These are phyloP conservation scores for Colletotrichum spinosum DNA, from an alignment of 2,329 filamentous ascomycete genomes.

Conservation along the genomic window DNA sequence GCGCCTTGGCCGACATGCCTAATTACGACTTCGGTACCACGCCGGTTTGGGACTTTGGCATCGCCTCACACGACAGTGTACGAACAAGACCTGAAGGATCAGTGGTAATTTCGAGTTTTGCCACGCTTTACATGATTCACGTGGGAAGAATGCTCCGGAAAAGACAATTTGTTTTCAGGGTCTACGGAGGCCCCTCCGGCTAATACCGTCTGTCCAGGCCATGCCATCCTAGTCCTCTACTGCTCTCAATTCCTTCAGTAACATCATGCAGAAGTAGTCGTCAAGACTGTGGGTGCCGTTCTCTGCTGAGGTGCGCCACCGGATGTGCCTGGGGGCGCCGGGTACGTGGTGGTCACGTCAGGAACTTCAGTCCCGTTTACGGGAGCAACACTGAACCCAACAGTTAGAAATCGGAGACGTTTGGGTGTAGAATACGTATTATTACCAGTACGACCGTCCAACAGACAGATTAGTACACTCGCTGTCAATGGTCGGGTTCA, in stretches of 20 bases:
- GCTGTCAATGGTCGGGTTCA: slow-evolving; percentile 8
- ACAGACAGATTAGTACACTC: slow-evolving; percentile 2
- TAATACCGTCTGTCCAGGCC: neutral
- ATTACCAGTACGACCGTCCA: slow-evolving; percentile 1
- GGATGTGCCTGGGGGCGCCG: slow-evolving; percentile 1
- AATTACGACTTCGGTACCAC: neutral
- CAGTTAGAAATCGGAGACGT: neutral
- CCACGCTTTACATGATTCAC: neutral
- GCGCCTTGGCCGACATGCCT: neutral
- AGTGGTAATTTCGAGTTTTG: neutral
- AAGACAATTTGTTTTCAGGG: neutral
- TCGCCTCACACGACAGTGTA: neutral
- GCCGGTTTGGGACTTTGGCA: neutral
- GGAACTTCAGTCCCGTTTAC: slow-evolving; percentile 1
- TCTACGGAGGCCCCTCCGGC: neutral
- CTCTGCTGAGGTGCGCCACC: slow-evolving; percentile 3
- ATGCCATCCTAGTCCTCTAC: neutral
- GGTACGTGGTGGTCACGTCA: neutral
- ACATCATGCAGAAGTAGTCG: neutral
- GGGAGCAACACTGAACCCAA: neutral
- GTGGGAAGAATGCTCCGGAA: neutral
- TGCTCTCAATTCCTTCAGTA: neutral
- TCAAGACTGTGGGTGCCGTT: slow-evolving; percentile 4
- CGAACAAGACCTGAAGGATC: neutral
- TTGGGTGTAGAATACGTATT: neutral